Conservation (phyloP, 768 basidiomycete genomes). For the Kwoniella dendrophila region DNA sequence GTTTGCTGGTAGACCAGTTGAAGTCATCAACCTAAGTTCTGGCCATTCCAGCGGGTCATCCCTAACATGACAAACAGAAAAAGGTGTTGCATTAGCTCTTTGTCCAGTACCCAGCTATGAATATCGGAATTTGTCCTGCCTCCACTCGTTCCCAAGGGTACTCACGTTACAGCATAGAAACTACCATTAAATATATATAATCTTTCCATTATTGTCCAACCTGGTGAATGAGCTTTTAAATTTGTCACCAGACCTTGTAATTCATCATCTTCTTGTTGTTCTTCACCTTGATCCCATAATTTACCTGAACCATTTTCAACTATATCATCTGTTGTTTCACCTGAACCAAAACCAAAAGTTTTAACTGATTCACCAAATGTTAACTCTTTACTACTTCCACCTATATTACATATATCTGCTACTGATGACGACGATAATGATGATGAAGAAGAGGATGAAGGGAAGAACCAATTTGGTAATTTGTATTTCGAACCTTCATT, state of each 20-base stretch:
- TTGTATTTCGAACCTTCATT: conserved; percentile 9
- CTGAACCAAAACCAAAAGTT: conserved; percentile 10
- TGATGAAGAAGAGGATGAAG: conserved; percentile 2
- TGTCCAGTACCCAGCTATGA: not conserved
- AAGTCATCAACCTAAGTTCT: conserved; percentile 64
- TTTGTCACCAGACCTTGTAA: conserved; percentile 27
- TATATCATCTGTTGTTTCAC: not conserved
- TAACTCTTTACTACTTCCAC: conserved; percentile 5
- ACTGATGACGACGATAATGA: not conserved
- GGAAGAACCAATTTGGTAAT: conserved; percentile 18
- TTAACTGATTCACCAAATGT: conserved; percentile 20
- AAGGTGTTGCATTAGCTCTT: not conserved
- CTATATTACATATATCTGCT: conserved; percentile 2
- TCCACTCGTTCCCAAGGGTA: conserved; percentile 8
- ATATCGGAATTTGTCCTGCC: not conserved
- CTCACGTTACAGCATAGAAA: conserved; percentile 54
- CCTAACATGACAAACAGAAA: conserved; percentile 15
- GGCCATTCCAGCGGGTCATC: conserved; percentile 44
- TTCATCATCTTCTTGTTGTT: conserved; percentile 38
- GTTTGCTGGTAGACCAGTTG: conserved; percentile 65
- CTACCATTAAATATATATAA: conserved; percentile 50
- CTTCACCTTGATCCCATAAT: conserved; percentile 36
- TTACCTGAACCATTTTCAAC: conserved; percentile 2
- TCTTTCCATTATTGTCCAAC: conserved; percentile 53
- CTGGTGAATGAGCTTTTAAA: conserved; percentile 43